Base-by-base conservation (phyloP, 768 basidiomycete genomes). In the Clavulina sp. region DNA sequence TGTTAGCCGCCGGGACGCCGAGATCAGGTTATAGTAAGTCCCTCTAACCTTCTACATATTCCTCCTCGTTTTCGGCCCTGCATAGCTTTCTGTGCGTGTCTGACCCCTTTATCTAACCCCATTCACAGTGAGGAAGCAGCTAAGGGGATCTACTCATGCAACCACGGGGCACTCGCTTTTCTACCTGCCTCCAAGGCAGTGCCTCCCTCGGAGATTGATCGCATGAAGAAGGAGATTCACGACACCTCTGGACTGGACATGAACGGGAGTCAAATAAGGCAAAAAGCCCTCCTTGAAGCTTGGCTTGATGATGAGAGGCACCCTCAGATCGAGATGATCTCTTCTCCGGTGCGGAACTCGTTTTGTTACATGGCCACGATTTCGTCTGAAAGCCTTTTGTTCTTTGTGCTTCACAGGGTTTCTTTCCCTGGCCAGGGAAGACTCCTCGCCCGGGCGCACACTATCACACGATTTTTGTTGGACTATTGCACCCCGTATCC, bases 131-230 rank as follows among this genome's bases (percentile, higher is more conserved):
- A 23, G 32, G 54, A 21, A 16, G 26, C 18, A 16, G 19, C 54
- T 7, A 36, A 36, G 23, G 54, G 44, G 6, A 40, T 48, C n/a
- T 55, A 55, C 24, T n/a, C 54, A 4, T 51, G 53, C 23, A 54
- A 43, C 19, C 54, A 55, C 53, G 54, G 43, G 3, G 54, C 54
- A 4, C 54, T 55, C 32, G 56, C 54, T 30, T 36, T 46, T 23
- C 30, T 55, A 7, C 54, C 54, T 13, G 19, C 30, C n/a, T 7
- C 3, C n/a, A n/a, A 19, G 32, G 21, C 36, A 5, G 24, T 50
- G 9, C 34, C 54, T 18, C 13, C 26, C 4, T 54, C 32, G 24
- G 48, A 49, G 18, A 28, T 49, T 18, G 48, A 29, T 18, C 43
- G 43, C 24, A 13, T 46, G 43, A 46, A 49, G 48, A 26, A 23